phyloP scores from a whole-genome alignment of 345 rosid genomes.

The Psidium friedrichsthalianum region DNA sequence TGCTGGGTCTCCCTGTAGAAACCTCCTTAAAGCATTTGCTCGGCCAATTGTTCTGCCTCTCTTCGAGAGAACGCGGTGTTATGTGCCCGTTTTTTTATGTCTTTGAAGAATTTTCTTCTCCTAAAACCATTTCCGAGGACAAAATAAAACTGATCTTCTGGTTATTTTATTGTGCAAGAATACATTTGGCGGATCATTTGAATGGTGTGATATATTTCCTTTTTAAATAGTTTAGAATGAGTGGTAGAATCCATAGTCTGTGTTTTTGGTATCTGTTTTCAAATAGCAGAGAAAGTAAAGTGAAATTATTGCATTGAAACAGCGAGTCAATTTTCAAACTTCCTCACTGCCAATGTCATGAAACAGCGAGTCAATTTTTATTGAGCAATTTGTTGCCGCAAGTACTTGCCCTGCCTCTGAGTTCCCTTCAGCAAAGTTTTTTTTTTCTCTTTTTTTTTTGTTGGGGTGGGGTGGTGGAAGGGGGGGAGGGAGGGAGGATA shows the following conservation, averaged over 20 bases:
- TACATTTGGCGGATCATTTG: background rate
- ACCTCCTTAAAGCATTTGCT: too few species aligned
- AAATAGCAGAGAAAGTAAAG: background rate
- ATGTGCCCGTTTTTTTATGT: background rate
- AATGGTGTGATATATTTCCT: background rate
- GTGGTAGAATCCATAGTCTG: background rate
- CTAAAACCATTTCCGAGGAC: background rate
- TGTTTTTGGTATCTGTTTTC: background rate
- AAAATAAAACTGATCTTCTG: background rate
- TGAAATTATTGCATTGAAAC: background rate
- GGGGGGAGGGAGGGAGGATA: background rate
- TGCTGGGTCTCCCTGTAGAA: too few species aligned
- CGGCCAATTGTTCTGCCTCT: background rate
- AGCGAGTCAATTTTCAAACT: background rate
- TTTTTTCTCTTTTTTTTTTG: too few species aligned
- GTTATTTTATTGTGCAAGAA: background rate
- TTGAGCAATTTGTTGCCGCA: too few species aligned
- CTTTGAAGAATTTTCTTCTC: background rate
- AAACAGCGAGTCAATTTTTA: too few species aligned
- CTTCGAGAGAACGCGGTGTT: background rate
- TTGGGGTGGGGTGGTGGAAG: too few species aligned
- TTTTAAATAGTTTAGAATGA: background rate
- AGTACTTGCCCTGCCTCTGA: too few species aligned
- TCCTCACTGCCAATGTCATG: too few species aligned
- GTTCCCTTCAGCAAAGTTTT: too few species aligned